Evolutionary conservation across 2,329 filamentous ascomycete species (phyloP), one percentile per base, ranked within the genome.

Genomic region (Nigrograna mackinnonii): DNA sequence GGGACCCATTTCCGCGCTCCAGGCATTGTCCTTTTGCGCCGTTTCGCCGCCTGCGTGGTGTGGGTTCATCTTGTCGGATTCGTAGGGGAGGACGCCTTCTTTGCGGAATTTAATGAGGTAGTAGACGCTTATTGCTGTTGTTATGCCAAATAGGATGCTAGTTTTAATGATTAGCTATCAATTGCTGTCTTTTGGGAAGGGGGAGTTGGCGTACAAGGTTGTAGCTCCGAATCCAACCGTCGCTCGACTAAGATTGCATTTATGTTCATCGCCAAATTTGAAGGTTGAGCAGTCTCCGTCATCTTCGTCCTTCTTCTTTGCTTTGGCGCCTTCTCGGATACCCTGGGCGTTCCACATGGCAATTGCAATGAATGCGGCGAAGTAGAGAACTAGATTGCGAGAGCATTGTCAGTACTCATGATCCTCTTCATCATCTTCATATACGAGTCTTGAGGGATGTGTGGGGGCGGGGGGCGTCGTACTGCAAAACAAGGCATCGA

Each of bases 241-340:
- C 3, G 76, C 79, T 39, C 77, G 77, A 60, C 76, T 79, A 41
- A 83, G 64, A 4, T 73, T 75, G 69, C 82, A 85, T 57, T 80
- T 83, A 32, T 66, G 63, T 24, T 73, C 72, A 37, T 67, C 74
- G 36, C 81, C 81, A 48, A 76, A 83, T 9, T 71, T 73, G 60
- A 80, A 83, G 3, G 72, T 75, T 33, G 75, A 74, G 64, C 79
- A 82, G 30, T 77, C 77, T 16, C 67, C 70, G 22, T 72, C 68
- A 17, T 66, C 55, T n/a, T 67, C 64, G 7, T 62, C 50, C 7
- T 70, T 60, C 26, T 75, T 71, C 33, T 50, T 53, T 20, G 69
- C 63, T 20, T 70, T 65, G 26, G 70, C 70, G 30, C 78, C 79
- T 54, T 77, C 67, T 5, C 66, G 68, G 49, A 81, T 78, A 6